Evolutionary conservation across 2,329 filamentous ascomycete genomes (phyloP), one percentile per base, ranked within the genome.

Genomic region (Fusarium ambrosium): DNA sequence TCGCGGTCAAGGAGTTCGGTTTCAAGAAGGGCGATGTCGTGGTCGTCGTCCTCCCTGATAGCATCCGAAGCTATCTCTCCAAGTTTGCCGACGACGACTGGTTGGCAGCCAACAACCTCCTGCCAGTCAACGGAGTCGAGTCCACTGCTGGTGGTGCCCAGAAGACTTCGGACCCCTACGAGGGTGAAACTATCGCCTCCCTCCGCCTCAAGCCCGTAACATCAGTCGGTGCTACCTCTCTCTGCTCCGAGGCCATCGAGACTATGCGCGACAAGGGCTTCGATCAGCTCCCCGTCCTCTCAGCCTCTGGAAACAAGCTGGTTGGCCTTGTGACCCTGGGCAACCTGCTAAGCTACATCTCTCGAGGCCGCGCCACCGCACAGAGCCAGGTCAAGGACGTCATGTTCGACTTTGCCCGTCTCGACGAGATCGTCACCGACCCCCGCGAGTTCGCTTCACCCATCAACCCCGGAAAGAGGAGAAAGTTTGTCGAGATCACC

Each of bases 71-170:
- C 85, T 99, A 99, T 84, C 91, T 99, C 29, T 96, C 93, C 86
- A 99, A 99, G 90, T 99, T 99, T 82, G 95, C 95, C 76, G 97
- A 99, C 82, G 97, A 99, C 81, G 97, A 98, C 87, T 99, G 97
- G 97, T 92, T 99, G 66, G 95, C 95, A 14, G 97, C 97, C 73
- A 99, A 99, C 85, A 93, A 96, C 82, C 94, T 99, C 27, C 89
- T 98, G 29, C 91, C 94, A n/a, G 81, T 85, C 73, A 84, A 85
- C 72, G 86, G 84, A 18, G 43, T 88, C 85, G 74, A 90, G 86
- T 62, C 89, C 86, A 71, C 87, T 81, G 60, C 83, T 72, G 78
- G 81, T 55, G 79, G 79, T 58, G 73, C 79, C 29, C 79, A 83
- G 60, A 81, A 84, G 79, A 75, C 85, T 10, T 84, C 87, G 63